phyloP scores from a whole-genome alignment of 208 protist species.

The Acanthamoeba lenticulata region DNA sequence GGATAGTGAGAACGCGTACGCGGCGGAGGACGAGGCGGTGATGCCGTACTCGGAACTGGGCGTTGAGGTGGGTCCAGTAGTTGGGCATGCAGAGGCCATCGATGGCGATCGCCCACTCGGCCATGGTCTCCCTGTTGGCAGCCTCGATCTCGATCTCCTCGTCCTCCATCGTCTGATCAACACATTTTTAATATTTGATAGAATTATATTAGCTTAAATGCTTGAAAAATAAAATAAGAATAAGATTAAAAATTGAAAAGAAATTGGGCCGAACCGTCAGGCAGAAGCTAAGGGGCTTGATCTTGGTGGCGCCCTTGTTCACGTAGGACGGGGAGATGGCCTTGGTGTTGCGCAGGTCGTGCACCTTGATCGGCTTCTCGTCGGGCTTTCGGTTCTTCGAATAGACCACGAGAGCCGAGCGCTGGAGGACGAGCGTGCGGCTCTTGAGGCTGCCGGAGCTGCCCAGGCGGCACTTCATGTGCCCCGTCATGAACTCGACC shows the following conservation, averaged over 20 bases:
- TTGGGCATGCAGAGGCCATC: slow-evolving; percentile 59
- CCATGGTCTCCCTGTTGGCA: slow-evolving; percentile 9
- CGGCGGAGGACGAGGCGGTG: not conserved
- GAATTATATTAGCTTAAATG: no score
- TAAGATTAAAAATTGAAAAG: no score
- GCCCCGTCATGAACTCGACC: not conserved
- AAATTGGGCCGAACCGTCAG: not conserved
- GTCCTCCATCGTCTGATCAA: slow-evolving; percentile 42
- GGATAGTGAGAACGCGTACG: not conserved
- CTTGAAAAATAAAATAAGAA: slow-evolving; percentile 19
- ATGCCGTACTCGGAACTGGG: not conserved
- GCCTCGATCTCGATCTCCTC: slow-evolving; percentile 53
- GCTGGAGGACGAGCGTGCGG: not conserved
- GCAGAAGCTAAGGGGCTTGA: slow-evolving; percentile 45
- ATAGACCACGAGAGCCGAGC: not conserved
- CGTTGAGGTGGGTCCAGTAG: slow-evolving; percentile 18
- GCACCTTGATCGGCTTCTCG: not conserved
- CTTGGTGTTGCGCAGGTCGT: slow-evolving; percentile 57
- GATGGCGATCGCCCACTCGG: slow-evolving; percentile 1
- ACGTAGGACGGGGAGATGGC: slow-evolving; percentile 17
- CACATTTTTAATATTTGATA: no score
- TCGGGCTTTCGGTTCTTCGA: slow-evolving; percentile 20
- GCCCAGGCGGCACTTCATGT: slow-evolving; percentile 43
- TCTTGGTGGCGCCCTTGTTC: slow-evolving; percentile 34
- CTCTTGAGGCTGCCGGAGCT: not conserved